Percentiles rank a stretch among this genome's conserved stretches.
Conservation (phyloP, 331 rosid species). For the Saraca asoca region DNA sequence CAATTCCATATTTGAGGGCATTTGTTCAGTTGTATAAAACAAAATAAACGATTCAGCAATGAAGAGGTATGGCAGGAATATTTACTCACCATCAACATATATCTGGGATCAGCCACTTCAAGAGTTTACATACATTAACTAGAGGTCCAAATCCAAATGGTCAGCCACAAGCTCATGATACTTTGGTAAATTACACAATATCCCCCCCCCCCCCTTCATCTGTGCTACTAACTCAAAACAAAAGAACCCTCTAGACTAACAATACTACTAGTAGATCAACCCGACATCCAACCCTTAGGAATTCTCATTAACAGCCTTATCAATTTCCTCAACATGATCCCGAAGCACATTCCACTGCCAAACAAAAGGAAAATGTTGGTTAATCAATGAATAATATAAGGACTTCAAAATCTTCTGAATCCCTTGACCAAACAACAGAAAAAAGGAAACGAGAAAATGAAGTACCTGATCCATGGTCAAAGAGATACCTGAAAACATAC, state of each 20-base stretch:
- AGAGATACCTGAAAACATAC: constrained; percentile 74
- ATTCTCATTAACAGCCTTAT: constrained; percentile 53
- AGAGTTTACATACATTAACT: constrained; percentile 25
- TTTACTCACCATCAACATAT: background rate
- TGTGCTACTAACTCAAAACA: constrained; percentile 13
- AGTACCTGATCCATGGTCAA: constrained; percentile 86
- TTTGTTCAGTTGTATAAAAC: no score
- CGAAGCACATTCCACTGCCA: constrained; percentile 89
- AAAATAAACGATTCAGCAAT: no score
- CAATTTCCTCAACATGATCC: constrained; percentile 68
- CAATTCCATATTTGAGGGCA: no score
- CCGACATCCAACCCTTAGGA: constrained; percentile 36
- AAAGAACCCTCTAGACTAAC: constrained; percentile 15
- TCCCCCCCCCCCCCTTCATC: background rate
- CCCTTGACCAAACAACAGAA: constrained; percentile 1
- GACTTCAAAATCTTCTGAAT: background rate
- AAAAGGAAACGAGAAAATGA: background rate
- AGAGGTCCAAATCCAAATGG: constrained; percentile 2
- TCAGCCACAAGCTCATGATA: constrained; percentile 5
- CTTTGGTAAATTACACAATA: constrained; percentile 17
- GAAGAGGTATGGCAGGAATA: no score
- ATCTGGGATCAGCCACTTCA: background rate
- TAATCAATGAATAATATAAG: background rate
- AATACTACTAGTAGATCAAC: constrained; percentile 19
- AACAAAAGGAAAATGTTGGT: constrained; percentile 9